A percentile compares a stretch with the other conserved stretches of the same genome.
These are phyloP conservation scores for Podospora sp. DNA, from an alignment of 495 filamentous ascomycete species.

Conservation along the genomic window DNA sequence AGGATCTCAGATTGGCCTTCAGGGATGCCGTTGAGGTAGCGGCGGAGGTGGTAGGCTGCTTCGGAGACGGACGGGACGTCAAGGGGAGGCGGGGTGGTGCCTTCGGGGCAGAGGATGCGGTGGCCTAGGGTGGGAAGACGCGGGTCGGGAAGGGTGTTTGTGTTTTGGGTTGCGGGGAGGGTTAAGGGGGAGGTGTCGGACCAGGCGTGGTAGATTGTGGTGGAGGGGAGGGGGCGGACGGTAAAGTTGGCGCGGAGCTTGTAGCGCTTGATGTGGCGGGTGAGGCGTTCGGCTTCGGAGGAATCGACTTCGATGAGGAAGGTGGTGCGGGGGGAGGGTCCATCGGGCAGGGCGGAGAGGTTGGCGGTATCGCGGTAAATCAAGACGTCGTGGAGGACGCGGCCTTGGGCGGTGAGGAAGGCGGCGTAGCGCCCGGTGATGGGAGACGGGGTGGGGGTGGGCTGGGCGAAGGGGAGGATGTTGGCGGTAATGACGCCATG, in stretches of 20 bases:
- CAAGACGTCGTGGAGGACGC: conserved; percentile 86
- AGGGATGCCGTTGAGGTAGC: conserved; percentile 76
- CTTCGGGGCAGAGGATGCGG: conserved; percentile 54
- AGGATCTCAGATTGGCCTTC: conserved; percentile 83
- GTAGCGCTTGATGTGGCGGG: conserved; percentile 75
- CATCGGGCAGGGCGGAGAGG: conserved; percentile 9
- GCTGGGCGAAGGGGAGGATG: conserved; percentile 45
- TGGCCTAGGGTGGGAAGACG: conserved; percentile 71
- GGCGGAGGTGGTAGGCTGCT: conserved; percentile 63
- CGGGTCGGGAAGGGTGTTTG: conserved; percentile 56
- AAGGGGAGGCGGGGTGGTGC: conserved; percentile 25
- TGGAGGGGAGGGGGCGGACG: conserved; percentile 62
- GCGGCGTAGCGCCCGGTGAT: conserved; percentile 67
- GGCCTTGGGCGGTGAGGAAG: conserved; percentile 83
- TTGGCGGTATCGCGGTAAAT: conserved; percentile 65
- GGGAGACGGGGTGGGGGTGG: conserved; percentile 27
- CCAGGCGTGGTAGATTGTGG: conserved; percentile 71
- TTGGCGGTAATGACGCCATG: conserved; percentile 85
- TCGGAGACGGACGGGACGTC: conserved; percentile 39
- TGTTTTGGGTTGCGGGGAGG: background rate
- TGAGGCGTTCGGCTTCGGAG: conserved; percentile 58
- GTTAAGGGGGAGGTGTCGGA: background rate
- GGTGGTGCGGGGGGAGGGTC: conserved; percentile 47
- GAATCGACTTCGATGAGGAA: conserved; percentile 86
- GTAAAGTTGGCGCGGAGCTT: conserved; percentile 79